phyloP scores from a whole-genome alignment of 2,329 filamentous ascomycete species.

The Pseudocercospora ulei region DNA sequence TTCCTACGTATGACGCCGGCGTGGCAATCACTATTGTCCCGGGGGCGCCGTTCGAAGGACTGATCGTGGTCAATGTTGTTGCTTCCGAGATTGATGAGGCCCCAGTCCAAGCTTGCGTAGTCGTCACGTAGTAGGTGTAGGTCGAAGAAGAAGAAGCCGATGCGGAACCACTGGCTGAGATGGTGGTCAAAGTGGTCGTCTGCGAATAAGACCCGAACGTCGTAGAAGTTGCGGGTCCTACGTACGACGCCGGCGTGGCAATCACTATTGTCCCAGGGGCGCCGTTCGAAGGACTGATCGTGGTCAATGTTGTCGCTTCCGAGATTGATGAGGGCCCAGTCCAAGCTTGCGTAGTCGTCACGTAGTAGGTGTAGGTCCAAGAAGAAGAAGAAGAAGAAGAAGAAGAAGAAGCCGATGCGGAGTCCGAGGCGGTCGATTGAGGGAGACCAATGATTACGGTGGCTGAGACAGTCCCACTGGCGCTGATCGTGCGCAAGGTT shows the following conservation, averaged over 20 bases:
- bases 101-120: background rate
- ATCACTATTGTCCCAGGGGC: constrained; percentile 5
- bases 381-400: too few species aligned
- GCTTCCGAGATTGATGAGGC: constrained; percentile 2
- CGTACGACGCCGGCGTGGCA: background rate
- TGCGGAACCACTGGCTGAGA: background rate
- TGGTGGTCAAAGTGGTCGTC: constrained; percentile 3
- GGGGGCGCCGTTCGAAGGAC: background rate
- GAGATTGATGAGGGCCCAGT: background rate
- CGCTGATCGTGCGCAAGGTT: constrained; percentile 1
- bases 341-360: too few species aligned
- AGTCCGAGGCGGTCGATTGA: background rate
- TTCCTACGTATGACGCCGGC: constrained; percentile 1
- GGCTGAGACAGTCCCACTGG: background rate
- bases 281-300: background rate
- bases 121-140: constrained; percentile 7
- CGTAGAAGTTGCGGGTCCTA: background rate
- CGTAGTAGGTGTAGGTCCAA: too few species aligned
- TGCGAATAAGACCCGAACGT: background rate
- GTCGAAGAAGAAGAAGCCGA: too few species aligned
- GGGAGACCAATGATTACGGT: constrained; percentile 3
- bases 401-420: too few species aligned
- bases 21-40: background rate
- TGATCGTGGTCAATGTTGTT: constrained; percentile 1
- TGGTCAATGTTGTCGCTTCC: constrained; percentile 1